Base-by-base conservation (phyloP, 1,139 yeast genomes). In the Diutina ranongensis region DNA sequence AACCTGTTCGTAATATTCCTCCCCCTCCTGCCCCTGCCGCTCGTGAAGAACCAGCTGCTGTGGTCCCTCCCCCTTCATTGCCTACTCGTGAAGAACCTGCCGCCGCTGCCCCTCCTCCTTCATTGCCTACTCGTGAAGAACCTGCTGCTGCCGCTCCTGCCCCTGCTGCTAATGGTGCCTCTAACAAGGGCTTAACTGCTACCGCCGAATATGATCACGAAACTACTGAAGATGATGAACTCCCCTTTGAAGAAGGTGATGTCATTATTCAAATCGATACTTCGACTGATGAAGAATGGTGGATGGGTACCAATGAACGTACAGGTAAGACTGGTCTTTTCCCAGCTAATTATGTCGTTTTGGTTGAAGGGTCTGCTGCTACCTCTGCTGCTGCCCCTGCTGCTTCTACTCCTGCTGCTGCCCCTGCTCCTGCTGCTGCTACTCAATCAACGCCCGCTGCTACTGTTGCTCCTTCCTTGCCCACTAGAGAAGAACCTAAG, bases 281-380 rank as follows among this genome's bases (percentile, higher is more conserved):
- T n/a, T 50, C 48, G 32, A 50, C 49, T 13, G 54, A 51, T 32
- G 53, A 52, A 27, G 53, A 51, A 22, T 52, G 54, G 54, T 52
- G 54, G 54, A 45, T 49, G 8, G 54, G 54, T n/a, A 50, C 44
- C 27, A 49, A 52, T 41, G 31, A 47, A 9, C 46, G 50, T 35
- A 52, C 54, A 3, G 51, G 51, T 4, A 50, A 49, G 15, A 27
- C 18, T 3, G 54, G 54, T 15, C 49, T 52, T 18, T 52, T 52
- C 48, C 54, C 54, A 9, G 54, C 51, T 25, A 49, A 53, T n/a
- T 52, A 52, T 22, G 54, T 52, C 13, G 20, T 51, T 9, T 18
- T 42, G 19, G 16, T 4, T 9, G 45, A 42, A 10, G 36, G 22
- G 9, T n/a, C 20, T 15, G 16, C n/a, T 3, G 13, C 33, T n/a